Evolutionary conservation across 345 rosid species (phyloP).

Genomic region (Ceriops decandra): DNA sequence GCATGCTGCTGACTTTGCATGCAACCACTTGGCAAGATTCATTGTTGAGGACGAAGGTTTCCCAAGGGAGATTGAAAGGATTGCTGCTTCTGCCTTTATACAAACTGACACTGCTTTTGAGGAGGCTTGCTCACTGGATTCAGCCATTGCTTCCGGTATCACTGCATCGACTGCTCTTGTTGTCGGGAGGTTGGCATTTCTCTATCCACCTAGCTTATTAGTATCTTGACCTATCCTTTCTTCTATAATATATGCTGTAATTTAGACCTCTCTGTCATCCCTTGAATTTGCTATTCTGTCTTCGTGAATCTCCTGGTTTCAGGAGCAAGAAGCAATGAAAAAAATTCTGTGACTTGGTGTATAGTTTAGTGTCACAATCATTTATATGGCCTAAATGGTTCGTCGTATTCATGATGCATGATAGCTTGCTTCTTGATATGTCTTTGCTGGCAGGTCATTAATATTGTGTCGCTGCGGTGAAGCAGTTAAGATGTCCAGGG

Average conservation of each 20-base stretch:
- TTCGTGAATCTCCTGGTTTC: neutral
- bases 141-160: slow-evolving; percentile 76
- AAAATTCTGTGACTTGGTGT: neutral
- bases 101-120: slow-evolving; percentile 83
- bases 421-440: slow-evolving; percentile 6
- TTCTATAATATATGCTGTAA: too few species aligned
- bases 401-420: neutral
- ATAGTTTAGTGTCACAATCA: neutral
- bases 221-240: neutral
- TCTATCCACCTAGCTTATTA: neutral
- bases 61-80: slow-evolving; percentile 63
- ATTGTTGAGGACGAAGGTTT: slow-evolving; percentile 64
- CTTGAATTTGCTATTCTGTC: neutral
- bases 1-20: slow-evolving; percentile 84
- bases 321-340: neutral
- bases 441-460: slow-evolving; percentile 46
- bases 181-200: slow-evolving; percentile 57
- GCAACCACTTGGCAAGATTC: slow-evolving; percentile 61
- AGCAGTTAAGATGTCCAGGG: slow-evolving; percentile 84
- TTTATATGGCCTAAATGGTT: too few species aligned
- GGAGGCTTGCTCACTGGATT: slow-evolving; percentile 60
- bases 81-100: slow-evolving; percentile 69
- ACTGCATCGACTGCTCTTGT: slow-evolving; percentile 84
- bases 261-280: too few species aligned
- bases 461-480: slow-evolving; percentile 66